Base-by-base conservation (phyloP, 1,284 basidiomycete species). In the Tilletia setariae region DNA sequence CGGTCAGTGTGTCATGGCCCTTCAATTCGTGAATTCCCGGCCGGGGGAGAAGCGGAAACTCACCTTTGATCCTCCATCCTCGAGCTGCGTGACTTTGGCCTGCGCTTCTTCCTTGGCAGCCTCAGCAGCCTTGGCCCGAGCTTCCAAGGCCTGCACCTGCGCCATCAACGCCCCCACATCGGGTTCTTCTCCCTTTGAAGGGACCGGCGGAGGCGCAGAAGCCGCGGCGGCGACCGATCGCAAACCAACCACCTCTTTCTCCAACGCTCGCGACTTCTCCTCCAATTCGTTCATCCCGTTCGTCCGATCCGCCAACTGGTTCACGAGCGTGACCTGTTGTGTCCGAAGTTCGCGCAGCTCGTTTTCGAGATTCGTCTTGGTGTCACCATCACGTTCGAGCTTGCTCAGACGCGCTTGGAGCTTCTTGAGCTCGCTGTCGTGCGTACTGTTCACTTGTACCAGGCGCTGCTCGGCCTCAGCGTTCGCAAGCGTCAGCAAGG, bases 1-100 rank as follows among this genome's bases (percentile, higher is more conserved):
- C 2, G 16, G 56, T 61, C 30, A 40, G 56, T 30, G 16, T 35
- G 19, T 6, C 23, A 44, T 44, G 19, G 9, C 43, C 43, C 43
- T 11, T 11, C 43, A 44, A 19, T 11, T 44, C 43, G 9, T n/a
- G n/a, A n/a, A 44, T 44, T 9, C 43, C 9, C 19, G 43, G 9
- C 19, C 19, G 43, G 43, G 19, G 19, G 11, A 9, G 47, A 49
- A 11, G 25, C 1, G 28, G 28, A 53, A 7, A 61, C 56, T 61
- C 56, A 61, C 56, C 56, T 61, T 61, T 19, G 56, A 61, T n/a
- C 56, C 56, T 11, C 56, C 56, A 25, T 61, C 56, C 56, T 61
- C 56, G 7, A 61, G 56, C 7, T 25, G 13, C 30, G 56, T 61
- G 30, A 61, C 19, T 16, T 61, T 61, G 25, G 56, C 23, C 16